Percentiles rank a stretch among this genome's conserved stretches.
These are phyloP conservation scores for Sugiyamaella pinicola DNA, from an alignment of 1,139 yeast genomes.

Conservation along the genomic window DNA sequence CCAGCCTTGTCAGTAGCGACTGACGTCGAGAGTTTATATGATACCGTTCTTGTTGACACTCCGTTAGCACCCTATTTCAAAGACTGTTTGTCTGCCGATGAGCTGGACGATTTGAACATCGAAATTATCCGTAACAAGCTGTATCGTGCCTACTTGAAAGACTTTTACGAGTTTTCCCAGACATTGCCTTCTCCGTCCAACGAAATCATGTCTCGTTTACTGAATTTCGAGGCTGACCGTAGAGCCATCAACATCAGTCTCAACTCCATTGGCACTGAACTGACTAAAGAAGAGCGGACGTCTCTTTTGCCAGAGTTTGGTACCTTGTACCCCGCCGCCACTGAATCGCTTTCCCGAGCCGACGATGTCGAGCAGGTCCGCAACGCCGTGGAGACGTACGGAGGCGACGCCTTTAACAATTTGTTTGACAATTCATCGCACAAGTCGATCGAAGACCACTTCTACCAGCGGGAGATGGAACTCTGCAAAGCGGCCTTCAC, in stretches of 20 bases:
- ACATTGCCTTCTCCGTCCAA: constrained; percentile 74
- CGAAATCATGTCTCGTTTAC: constrained; percentile 74
- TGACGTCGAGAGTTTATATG: constrained; percentile 87
- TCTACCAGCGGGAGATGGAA: constrained; percentile 89
- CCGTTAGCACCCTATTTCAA: constrained; percentile 97
- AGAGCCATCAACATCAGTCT: constrained; percentile 88
- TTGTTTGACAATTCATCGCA: constrained; percentile 65
- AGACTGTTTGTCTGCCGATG: constrained; percentile 88
- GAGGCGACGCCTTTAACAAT: constrained; percentile 57
- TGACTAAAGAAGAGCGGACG: constrained; percentile 68
- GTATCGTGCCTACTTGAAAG: constrained; percentile 90
- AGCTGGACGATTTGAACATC: constrained; percentile 91
- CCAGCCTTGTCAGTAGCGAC: constrained; percentile 95
- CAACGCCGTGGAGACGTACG: constrained; percentile 67
- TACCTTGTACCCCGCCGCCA: constrained; percentile 73
- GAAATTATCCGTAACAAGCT: constrained; percentile 91
- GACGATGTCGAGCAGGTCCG: constrained; percentile 88
- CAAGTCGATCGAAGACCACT: constrained; percentile 86
- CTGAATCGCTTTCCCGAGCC: constrained; percentile 67
- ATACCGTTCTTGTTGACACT: constrained; percentile 93
- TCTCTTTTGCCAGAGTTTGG: constrained; percentile 81
- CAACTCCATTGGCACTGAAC: constrained; percentile 83
- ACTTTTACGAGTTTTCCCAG: constrained; percentile 68
- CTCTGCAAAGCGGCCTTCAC: constrained; percentile 91
- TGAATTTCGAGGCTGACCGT: constrained; percentile 93